Conservation (phyloP, 2,329 filamentous ascomycete species). For the Tricladium varicosporioides region DNA sequence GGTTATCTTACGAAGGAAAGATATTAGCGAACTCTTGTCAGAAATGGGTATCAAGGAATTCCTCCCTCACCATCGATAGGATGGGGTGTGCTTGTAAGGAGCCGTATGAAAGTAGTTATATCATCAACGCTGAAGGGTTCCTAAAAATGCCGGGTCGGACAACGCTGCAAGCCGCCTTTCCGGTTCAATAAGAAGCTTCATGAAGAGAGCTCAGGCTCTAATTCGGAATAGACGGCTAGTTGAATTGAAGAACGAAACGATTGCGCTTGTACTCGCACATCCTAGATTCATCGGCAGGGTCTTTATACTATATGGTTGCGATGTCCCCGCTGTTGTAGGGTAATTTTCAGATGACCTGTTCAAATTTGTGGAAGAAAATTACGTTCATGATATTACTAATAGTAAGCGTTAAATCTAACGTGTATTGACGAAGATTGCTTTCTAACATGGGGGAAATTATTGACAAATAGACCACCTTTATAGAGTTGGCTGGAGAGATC, state of each 20-base stretch:
- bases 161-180: not conserved
- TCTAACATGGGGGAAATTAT: too few relatives aligned
- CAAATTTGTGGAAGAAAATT: too few relatives aligned
- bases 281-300: too few relatives aligned
- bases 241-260: not conserved
- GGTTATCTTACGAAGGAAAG: not conserved
- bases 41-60: not conserved
- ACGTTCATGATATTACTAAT: too few relatives aligned
- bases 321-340: too few relatives aligned
- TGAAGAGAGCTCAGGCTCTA: not conserved
- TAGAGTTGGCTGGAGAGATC: too few relatives aligned
- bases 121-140: not conserved
- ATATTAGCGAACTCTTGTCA: not conserved
- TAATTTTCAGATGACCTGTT: too few relatives aligned
- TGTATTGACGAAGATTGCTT: too few relatives aligned
- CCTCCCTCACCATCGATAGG: not conserved
- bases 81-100: not conserved
- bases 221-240: not conserved
- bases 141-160: not conserved
- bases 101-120: not conserved
- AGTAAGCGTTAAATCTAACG: too few relatives aligned
- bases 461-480: too few relatives aligned
- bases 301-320: too few relatives aligned
- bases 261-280: not conserved
- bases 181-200: not conserved